Conservation (phyloP, 805 yeast species). For the Kazachstania taianensis region DNA sequence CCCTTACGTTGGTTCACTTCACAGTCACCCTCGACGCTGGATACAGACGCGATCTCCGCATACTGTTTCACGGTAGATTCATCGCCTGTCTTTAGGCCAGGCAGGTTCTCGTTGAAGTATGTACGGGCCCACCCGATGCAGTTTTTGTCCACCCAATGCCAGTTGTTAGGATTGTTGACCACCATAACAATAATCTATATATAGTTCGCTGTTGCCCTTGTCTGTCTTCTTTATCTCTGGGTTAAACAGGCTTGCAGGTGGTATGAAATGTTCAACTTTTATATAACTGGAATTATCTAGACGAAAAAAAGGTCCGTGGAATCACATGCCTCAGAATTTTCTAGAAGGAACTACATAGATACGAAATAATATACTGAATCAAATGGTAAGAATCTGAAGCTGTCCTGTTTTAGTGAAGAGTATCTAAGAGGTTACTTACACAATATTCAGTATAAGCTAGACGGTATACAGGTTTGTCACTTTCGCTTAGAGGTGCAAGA, state of each 20-base stretch:
- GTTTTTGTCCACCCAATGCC: conserved; percentile 99
- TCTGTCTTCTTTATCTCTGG: neutral
- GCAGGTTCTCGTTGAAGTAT: conserved; percentile 57
- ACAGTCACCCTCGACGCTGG: conserved; percentile 78
- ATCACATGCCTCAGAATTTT: neutral
- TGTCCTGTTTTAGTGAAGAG: too few species aligned
- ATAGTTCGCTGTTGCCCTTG: neutral
- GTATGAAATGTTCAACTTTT: too few species aligned
- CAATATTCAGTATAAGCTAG: too few species aligned
- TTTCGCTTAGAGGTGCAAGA: too few species aligned
- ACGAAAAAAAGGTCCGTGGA: neutral
- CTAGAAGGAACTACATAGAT: neutral
- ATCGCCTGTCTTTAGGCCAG: conserved; percentile 35
- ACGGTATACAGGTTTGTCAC: too few species aligned
- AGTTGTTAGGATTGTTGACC: conserved; percentile 92
- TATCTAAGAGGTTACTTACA: too few species aligned
- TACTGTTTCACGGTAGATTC: conserved; percentile 17
- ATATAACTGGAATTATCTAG: too few species aligned
- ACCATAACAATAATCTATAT: conserved; percentile 46
- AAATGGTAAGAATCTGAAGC: too few species aligned
- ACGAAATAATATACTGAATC: too few species aligned
- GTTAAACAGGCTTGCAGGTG: too few species aligned
- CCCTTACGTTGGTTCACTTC: conserved; percentile 97
- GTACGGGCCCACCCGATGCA: conserved; percentile 84
- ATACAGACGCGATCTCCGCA: conserved; percentile 29